Conservation (phyloP, 495 filamentous ascomycete species). For the Podospora fimiseda region DNA sequence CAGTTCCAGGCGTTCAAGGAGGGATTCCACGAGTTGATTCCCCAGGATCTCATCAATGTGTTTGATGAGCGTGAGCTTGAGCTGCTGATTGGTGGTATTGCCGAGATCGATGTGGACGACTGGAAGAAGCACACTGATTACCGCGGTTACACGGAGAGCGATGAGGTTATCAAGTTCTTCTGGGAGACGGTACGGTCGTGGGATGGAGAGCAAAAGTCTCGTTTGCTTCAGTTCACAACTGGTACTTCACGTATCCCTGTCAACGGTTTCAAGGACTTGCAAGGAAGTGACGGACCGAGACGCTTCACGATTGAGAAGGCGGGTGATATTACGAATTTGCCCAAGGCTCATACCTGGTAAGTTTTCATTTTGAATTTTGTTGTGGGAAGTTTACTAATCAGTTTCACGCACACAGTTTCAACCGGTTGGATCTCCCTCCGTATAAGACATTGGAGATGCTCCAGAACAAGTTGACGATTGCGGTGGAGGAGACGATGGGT, state of each 20-base stretch:
- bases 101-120: constrained; percentile 98
- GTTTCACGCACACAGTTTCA: too few species aligned
- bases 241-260: constrained; percentile 97
- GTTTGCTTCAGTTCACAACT: constrained; percentile 93
- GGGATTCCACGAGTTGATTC: constrained; percentile 96
- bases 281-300: constrained; percentile 92
- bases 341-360: constrained; percentile 97
- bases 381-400: too few species aligned
- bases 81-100: constrained; percentile 95
- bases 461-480: constrained; percentile 84
- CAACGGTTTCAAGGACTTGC: constrained; percentile 99
- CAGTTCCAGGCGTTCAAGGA: constrained; percentile 98
- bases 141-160: constrained; percentile 95
- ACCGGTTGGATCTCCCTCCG: constrained; percentile 89
- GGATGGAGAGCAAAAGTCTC: constrained; percentile 97
- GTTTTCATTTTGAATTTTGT: constrained; percentile 28
- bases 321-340: constrained; percentile 79
- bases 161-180: constrained; percentile 96
- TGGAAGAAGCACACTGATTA: constrained; percentile 99
- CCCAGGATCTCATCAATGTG: constrained; percentile 92
- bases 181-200: constrained; percentile 95
- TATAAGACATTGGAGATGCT: constrained; percentile 85
- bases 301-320: constrained; percentile 98
- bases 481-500: constrained; percentile 97
- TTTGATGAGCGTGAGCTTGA: constrained; percentile 98